Evolutionary conservation across 768 basidiomycete species (phyloP).

Genomic region (Sporobolomyces phaffii): DNA sequence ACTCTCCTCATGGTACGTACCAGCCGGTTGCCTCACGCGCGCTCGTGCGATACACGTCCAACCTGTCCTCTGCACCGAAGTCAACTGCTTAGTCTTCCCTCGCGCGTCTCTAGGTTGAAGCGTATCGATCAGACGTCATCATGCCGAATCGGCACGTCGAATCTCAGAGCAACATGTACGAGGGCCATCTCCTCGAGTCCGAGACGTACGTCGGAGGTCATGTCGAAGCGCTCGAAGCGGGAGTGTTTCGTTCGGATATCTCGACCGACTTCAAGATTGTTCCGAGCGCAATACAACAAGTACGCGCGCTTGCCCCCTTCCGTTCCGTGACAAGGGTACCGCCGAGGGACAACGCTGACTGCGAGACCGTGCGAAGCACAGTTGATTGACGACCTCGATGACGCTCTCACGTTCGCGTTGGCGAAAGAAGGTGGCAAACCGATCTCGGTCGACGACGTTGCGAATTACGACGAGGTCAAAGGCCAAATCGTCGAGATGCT

Average conservation of each 20-base stretch:
- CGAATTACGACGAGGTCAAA: constrained; percentile 91
- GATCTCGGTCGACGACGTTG: constrained; percentile 69
- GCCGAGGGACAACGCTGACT: too few relatives aligned
- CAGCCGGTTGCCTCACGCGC: too few relatives aligned
- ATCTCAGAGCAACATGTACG: constrained; percentile 79
- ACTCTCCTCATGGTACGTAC: constrained; percentile 84
- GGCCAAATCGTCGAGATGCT: constrained; percentile 66
- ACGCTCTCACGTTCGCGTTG: constrained; percentile 82
- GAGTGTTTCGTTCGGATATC: constrained; percentile 96
- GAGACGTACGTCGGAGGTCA: constrained; percentile 99
- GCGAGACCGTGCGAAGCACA: constrained; percentile 44
- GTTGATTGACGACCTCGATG: constrained; percentile 91
- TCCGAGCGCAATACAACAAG: constrained; percentile 72
- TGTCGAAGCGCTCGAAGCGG: constrained; percentile 95
- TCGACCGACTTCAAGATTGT: constrained; percentile 89
- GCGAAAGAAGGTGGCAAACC: constrained; percentile 67
- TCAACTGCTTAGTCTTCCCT: too few relatives aligned
- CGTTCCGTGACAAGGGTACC: too few relatives aligned
- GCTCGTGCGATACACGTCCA: too few relatives aligned
- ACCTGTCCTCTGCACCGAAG: too few relatives aligned
- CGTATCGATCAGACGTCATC: constrained; percentile 80
- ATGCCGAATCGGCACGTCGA: constrained; percentile 99
- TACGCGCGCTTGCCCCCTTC: not conserved
- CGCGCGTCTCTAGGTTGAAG: constrained; percentile 99
- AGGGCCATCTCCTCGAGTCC: constrained; percentile 91